Conservation (phyloP, 306 rosid species). For the Hippophae tibetana region DNA sequence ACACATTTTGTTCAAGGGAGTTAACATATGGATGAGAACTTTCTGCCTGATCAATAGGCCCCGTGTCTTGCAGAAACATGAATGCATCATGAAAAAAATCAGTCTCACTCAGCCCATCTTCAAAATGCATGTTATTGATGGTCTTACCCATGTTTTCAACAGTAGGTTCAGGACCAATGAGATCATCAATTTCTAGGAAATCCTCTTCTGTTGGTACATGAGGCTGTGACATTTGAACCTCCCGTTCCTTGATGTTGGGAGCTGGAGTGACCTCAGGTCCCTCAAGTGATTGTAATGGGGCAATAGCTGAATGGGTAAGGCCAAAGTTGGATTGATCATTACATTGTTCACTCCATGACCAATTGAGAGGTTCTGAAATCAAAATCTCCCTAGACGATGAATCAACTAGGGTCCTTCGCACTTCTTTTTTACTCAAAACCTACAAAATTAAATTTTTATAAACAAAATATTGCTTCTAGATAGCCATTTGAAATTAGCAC, state of each 20-base stretch:
- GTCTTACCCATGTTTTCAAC: constrained; percentile 22
- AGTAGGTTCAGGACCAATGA: constrained; percentile 44
- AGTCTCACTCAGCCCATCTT: constrained; percentile 48
- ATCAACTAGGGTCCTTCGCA: constrained; percentile 35
- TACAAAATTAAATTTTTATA: constrained; percentile 19
- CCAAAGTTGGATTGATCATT: constrained; percentile 32
- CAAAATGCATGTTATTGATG: constrained; percentile 34
- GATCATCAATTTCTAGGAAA: constrained; percentile 86
- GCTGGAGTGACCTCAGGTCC: constrained; percentile 38
- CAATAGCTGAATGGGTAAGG: constrained; percentile 22
- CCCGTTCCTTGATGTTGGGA: constrained; percentile 26
- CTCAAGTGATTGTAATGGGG: constrained; percentile 29
- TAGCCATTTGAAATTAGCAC: neutral
- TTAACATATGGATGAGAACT: constrained; percentile 29
- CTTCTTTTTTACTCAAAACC: constrained; percentile 42
- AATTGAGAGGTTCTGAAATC: constrained; percentile 15
- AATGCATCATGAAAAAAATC: constrained; percentile 56
- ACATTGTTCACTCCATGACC: constrained; percentile 27
- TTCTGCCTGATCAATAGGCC: constrained; percentile 21
- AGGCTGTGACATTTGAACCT: neutral
- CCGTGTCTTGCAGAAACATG: constrained; percentile 60
- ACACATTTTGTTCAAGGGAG: constrained; percentile 19
- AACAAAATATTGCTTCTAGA: neutral
- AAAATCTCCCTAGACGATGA: constrained; percentile 22
- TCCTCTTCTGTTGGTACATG: constrained; percentile 34